Conservation (phyloP, 768 basidiomycete genomes). For the Trametes elegans region DNA sequence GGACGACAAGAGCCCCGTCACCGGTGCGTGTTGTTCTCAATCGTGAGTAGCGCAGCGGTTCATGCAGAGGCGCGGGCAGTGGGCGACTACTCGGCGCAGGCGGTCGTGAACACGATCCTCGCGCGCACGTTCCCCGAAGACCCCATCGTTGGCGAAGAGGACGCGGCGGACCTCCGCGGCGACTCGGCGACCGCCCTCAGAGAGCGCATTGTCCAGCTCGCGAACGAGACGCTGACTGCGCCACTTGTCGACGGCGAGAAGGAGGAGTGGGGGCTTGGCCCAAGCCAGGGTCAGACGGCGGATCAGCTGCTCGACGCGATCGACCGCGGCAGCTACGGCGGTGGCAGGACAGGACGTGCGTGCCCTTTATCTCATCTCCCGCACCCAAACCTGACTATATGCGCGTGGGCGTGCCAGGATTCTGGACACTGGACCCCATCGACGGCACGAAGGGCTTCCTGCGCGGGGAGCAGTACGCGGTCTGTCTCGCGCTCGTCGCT, state of each 20-base stretch:
- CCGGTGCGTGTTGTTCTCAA: conserved; percentile 36
- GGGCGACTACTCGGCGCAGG: conserved; percentile 92
- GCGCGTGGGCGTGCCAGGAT: conserved; percentile 19
- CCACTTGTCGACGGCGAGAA: conserved; percentile 56
- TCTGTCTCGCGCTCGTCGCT: conserved; percentile 55
- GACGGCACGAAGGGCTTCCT: conserved; percentile 65
- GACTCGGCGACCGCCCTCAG: conserved; percentile 45
- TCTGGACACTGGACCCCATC: conserved; percentile 51
- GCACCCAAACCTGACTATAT: background rate
- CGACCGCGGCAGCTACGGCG: conserved; percentile 75
- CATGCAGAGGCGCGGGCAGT: conserved; percentile 43
- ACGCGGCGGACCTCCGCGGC: conserved; percentile 71
- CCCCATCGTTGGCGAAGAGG: conserved; percentile 93
- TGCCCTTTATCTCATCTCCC: conserved; percentile 18
- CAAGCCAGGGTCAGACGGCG: conserved; percentile 47
- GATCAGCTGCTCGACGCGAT: conserved; percentile 79
- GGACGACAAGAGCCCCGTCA: conserved; percentile 77
- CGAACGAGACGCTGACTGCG: conserved; percentile 71
- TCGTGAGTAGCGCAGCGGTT: background rate
- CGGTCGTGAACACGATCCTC: conserved; percentile 84
- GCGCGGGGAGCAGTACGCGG: conserved; percentile 59
- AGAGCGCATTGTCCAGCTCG: conserved; percentile 73
- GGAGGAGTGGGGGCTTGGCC: conserved; percentile 71
- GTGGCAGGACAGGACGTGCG: conserved; percentile 73
- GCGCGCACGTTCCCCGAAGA: conserved; percentile 76